phyloP scores from a whole-genome alignment of 805 yeast species.

The Teunomyces stri region DNA sequence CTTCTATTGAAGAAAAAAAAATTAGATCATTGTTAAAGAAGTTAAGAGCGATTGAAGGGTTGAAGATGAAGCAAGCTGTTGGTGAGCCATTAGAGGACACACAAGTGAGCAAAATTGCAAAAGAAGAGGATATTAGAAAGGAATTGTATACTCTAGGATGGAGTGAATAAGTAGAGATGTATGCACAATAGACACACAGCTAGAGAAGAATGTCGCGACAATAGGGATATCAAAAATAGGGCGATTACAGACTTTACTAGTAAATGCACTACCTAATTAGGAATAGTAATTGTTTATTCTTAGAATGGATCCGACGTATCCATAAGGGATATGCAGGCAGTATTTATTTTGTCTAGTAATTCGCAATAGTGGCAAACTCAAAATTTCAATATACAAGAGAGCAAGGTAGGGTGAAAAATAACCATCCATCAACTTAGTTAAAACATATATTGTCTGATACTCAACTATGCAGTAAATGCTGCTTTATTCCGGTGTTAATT shows the following conservation, averaged over 20 bases:
- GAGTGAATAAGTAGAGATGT: slow-evolving; percentile 26
- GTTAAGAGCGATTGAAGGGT: slow-evolving; percentile 89
- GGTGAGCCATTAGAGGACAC: slow-evolving; percentile 91
- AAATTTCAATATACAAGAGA: too few species aligned
- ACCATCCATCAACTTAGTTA: neutral
- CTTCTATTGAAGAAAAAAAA: slow-evolving; percentile 85
- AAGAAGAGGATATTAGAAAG: slow-evolving; percentile 75
- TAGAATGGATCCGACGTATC: neutral
- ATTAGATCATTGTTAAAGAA: slow-evolving; percentile 87
- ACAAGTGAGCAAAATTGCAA: slow-evolving; percentile 82
- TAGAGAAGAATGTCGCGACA: neutral
- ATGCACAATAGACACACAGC: neutral
- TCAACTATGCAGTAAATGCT: neutral
- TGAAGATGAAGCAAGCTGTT: slow-evolving; percentile 77
- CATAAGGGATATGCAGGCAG: neutral
- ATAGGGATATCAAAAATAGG: neutral
- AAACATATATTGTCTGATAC: neutral
- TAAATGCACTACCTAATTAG: slow-evolving; percentile 1
- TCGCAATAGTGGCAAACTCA: neutral
- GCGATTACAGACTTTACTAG: neutral
- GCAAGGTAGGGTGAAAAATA: too few species aligned
- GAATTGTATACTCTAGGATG: slow-evolving; percentile 78
- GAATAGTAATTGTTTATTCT: slow-evolving; percentile 3
- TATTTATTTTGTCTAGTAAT: neutral
- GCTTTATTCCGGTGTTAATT: neutral